Evolutionary conservation across 345 rosid species (phyloP).

Genomic region (Eutrema heterophyllum): DNA sequence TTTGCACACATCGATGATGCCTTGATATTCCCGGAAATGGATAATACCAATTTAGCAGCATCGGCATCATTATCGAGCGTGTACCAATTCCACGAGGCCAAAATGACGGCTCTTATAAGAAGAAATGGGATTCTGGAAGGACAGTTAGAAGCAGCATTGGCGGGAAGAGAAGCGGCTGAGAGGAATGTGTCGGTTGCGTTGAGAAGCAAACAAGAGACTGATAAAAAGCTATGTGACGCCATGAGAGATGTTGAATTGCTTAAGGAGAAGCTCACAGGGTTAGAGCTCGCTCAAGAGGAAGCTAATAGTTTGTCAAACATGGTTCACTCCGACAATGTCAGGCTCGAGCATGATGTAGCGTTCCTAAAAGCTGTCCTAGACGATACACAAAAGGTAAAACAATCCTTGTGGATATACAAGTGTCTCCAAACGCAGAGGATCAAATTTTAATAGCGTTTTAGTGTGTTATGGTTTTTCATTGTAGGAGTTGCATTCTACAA

Average conservation of each 20-base stretch:
- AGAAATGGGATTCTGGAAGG: constrained; percentile 75
- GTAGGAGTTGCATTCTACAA: constrained; percentile 80
- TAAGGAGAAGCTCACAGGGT: constrained; percentile 72
- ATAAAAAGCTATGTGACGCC: constrained; percentile 58
- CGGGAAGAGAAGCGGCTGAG: constrained; percentile 69
- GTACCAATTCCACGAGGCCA: constrained; percentile 70
- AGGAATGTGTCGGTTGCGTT: constrained; percentile 59
- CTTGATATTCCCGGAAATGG: constrained; percentile 41
- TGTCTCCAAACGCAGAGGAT: background rate
- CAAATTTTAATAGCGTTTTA: background rate
- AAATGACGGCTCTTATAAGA: constrained; percentile 62
- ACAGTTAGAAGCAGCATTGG: constrained; percentile 64
- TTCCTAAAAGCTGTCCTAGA: constrained; percentile 93
- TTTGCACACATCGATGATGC: constrained; percentile 38
- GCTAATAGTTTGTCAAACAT: constrained; percentile 78
- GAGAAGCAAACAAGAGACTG: constrained; percentile 80
- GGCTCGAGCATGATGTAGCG: constrained; percentile 98
- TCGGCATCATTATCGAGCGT: constrained; percentile 46
- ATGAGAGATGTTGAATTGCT: constrained; percentile 77
- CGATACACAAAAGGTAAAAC: constrained; percentile 84
- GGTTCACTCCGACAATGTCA: constrained; percentile 90
- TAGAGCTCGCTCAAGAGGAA: constrained; percentile 86
- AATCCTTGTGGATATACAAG: background rate
- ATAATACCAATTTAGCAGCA: constrained; percentile 30
- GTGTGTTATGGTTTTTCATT: background rate